Evolutionary conservation across 2,329 filamentous ascomycete species (phyloP).

Genomic region (Tolypocladium album): DNA sequence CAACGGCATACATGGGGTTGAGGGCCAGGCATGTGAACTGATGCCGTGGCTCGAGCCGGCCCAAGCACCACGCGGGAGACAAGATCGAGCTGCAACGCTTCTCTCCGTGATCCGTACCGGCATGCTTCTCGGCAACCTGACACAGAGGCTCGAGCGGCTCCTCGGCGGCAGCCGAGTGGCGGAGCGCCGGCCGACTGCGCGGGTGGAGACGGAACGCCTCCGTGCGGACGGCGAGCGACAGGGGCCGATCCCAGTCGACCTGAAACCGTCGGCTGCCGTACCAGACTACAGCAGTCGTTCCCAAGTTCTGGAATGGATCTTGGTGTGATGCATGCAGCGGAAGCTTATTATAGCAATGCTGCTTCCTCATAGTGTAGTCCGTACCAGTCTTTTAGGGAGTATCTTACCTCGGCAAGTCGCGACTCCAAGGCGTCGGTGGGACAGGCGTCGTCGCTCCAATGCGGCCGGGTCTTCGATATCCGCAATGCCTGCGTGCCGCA

Average conservation of each 20-base stretch:
- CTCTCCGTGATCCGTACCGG: neutral
- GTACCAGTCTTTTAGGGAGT: too few species aligned
- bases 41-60: neutral
- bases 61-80: neutral
- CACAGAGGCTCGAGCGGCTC: neutral
- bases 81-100: neutral
- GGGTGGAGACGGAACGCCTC: neutral
- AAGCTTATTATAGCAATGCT: neutral
- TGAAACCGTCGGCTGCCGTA: neutral
- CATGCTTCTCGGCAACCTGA: neutral
- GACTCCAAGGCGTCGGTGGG: too few species aligned
- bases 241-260: neutral
- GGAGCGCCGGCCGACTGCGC: neutral
- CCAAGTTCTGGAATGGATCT: neutral
- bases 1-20: too few species aligned
- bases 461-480: neutral
- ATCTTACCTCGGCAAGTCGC: neutral
- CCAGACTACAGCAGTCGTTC: too few species aligned
- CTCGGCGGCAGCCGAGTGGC: neutral
- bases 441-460: neutral
- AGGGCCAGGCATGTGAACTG: neutral
- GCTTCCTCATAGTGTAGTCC: neutral
- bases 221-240: neutral
- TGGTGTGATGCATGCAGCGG: neutral
- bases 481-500: neutral